These are phyloP conservation scores for Megacollybia marginata DNA, from an alignment of 768 basidiomycete genomes.

Conservation along the genomic window DNA sequence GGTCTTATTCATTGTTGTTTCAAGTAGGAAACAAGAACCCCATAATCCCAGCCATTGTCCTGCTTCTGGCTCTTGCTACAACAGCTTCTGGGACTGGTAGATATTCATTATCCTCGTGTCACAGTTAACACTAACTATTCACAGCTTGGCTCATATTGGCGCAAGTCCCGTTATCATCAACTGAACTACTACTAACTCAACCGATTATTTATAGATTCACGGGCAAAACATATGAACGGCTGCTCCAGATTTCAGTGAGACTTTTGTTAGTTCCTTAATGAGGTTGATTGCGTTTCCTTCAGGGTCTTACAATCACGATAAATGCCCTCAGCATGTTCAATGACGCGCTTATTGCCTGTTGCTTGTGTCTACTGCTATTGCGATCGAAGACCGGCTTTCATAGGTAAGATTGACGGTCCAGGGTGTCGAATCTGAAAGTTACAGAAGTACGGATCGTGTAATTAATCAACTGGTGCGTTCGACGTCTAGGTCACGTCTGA, in stretches of 20 bases:
- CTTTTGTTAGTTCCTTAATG: background rate
- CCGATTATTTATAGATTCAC: background rate
- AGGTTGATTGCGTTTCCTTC: background rate
- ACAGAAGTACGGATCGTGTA: conserved; percentile 5
- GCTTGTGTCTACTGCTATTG: conserved; percentile 4
- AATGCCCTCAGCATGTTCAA: conserved; percentile 5
- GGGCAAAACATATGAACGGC: conserved; percentile 1
- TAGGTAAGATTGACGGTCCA: background rate
- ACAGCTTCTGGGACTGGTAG: background rate
- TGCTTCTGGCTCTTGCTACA: background rate
- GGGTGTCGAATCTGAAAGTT: background rate
- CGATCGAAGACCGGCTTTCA: conserved; percentile 7
- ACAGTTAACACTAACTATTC: background rate
- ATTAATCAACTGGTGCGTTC: conserved; percentile 7
- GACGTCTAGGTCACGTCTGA: background rate
- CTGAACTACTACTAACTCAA: background rate
- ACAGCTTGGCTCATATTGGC: background rate
- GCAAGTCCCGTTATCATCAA: background rate
- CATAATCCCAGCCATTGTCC: background rate
- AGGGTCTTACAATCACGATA: conserved; percentile 6
- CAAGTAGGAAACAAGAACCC: background rate
- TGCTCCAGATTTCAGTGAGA: conserved; percentile 4
- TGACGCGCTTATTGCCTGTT: conserved; percentile 7
- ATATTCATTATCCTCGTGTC: too few relatives aligned
- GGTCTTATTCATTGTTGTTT: background rate